These are phyloP conservation scores for Clavulina sp. DNA, from an alignment of 768 basidiomycete genomes.

Conservation along the genomic window DNA sequence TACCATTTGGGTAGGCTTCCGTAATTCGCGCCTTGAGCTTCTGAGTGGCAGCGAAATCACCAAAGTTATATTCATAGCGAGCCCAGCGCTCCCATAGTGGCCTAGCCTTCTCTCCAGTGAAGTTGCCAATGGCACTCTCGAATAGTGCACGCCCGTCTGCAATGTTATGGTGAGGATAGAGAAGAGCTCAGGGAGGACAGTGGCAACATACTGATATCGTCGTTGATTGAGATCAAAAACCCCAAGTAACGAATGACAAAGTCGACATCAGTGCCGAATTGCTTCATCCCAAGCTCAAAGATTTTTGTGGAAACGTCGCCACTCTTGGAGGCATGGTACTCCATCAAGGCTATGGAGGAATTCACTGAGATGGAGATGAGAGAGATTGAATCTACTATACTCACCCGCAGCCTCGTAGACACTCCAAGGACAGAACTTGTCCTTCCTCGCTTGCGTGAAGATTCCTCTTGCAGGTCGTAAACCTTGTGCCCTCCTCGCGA, in stretches of 20 bases:
- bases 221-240: slow-evolving; percentile 87
- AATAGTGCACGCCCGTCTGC: slow-evolving; percentile 91
- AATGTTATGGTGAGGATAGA: slow-evolving; percentile 4
- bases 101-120: slow-evolving; percentile 59
- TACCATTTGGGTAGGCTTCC: slow-evolving; percentile 75
- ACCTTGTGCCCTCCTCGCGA: slow-evolving; percentile 74
- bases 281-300: slow-evolving; percentile 82
- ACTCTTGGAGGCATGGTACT: slow-evolving; percentile 78
- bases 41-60: slow-evolving; percentile 73
- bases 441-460: slow-evolving; percentile 68
- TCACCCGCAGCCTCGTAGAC: slow-evolving; percentile 83
- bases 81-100: slow-evolving; percentile 95
- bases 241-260: slow-evolving; percentile 80
- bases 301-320: slow-evolving; percentile 69
- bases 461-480: slow-evolving; percentile 58
- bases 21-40: slow-evolving; percentile 81
- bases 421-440: slow-evolving; percentile 71
- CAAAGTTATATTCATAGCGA: slow-evolving; percentile 85
- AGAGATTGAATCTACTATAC: slow-evolving; percentile 11
- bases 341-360: slow-evolving; percentile 58
- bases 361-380: background rate
- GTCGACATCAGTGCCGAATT: slow-evolving; percentile 64
- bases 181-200: slow-evolving; percentile 3
- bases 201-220: slow-evolving; percentile 57
- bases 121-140: slow-evolving; percentile 67